Base-by-base conservation (phyloP, 257 asterid genomes). In the Anisodus tanguticus region DNA sequence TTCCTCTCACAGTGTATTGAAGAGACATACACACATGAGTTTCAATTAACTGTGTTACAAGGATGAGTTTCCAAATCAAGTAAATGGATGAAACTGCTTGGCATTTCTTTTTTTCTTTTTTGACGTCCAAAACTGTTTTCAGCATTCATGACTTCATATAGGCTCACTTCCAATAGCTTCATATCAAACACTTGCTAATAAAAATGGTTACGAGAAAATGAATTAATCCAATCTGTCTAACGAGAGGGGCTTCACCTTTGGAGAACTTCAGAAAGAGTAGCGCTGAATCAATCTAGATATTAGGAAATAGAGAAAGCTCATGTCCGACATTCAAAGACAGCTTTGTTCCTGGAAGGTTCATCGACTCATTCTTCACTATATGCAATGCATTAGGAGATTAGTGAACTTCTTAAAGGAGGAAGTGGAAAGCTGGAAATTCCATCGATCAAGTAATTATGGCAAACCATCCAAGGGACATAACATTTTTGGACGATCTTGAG, bases 121-220 rank as follows among this genome's bases (percentile, higher is more conserved):
- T 22, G 26, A 22, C 9, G 5, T 35, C 74, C 47, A 1, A 13
- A 41, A 16, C 19, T 67, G 10, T 19, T 67, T 67, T 67, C 74
- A 35, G 8, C 0, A 67, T 67, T 67, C 74, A 67, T 0, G 47
- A 35, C 19, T 13, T 67, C 47, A 13, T 67, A 67, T 12, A 67
- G 45, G 74, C 39, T 67, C n/a, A 67, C 47, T 64, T 67, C 11
- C 74, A 66, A 67, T 35, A 35, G 19, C 22, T 35, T 67, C 74
- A 67, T 37, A 35, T 5, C 5, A 37, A 3, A 67, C 74, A 67
- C 9, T 5, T 31, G 5, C 72, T 0, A 11, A 66, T 45, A 66
- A 66, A 66, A 66, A 41, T 66, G 72, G 72, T 31, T 11, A 31
- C 26, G 72, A 66, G 72, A 66, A 63, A 66, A 31, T 66, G 47